These are phyloP conservation scores for Dichomitus squalens DNA, from an alignment of 1,284 basidiomycete species.

Conservation along the genomic window DNA sequence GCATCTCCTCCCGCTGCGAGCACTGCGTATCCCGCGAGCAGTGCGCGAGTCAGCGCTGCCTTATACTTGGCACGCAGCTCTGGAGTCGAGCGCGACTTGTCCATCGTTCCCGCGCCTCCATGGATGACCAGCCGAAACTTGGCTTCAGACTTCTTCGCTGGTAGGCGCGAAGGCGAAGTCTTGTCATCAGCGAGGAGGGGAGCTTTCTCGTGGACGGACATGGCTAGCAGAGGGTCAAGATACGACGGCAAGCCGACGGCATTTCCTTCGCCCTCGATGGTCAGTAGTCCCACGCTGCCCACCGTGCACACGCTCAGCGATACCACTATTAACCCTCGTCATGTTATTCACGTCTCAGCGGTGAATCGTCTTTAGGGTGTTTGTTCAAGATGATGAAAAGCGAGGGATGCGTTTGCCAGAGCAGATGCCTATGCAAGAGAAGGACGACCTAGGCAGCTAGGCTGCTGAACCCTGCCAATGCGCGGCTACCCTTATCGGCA, in stretches of 20 bases:
- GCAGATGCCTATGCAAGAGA: too few relatives aligned
- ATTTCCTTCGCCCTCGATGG: too few relatives aligned
- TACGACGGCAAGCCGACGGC: not conserved
- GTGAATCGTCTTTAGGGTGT: too few relatives aligned
- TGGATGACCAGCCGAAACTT: constrained; percentile 69
- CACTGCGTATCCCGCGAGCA: constrained; percentile 65
- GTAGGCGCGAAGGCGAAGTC: not conserved
- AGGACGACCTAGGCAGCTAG: too few relatives aligned
- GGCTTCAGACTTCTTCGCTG: not conserved
- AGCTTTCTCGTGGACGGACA: constrained; percentile 5
- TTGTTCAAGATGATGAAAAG: too few relatives aligned
- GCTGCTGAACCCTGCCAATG: too few relatives aligned
- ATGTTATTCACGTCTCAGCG: too few relatives aligned
- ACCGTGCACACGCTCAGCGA: not conserved
- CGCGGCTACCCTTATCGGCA: too few relatives aligned
- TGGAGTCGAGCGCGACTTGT: constrained; percentile 58
- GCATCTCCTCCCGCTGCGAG: constrained; percentile 72
- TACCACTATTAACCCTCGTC: too few relatives aligned
- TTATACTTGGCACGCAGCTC: constrained; percentile 63
- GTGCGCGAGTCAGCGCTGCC: constrained; percentile 52
- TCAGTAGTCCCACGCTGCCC: not conserved
- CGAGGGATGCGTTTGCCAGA: too few relatives aligned
- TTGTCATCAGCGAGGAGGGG: not conserved
- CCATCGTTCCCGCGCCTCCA: constrained; percentile 77
- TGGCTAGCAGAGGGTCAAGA: not conserved